These are phyloP conservation scores for Melampsora occidentalis DNA, from an alignment of 1,284 basidiomycete species.

Conservation along the genomic window DNA sequence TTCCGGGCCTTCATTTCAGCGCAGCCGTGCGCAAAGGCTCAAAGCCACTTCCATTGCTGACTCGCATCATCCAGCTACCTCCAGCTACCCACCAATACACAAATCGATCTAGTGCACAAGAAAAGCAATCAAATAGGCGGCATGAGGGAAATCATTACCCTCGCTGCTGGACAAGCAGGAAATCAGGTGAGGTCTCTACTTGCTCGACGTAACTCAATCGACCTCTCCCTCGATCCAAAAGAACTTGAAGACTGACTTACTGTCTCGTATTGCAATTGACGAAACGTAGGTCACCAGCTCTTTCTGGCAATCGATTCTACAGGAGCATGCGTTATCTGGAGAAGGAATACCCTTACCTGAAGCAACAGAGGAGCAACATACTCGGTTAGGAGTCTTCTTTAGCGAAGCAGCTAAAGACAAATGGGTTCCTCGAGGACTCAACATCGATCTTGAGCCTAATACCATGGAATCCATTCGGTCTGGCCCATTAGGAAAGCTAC, in stretches of 20 bases:
- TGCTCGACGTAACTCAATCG: slow-evolving; percentile 7
- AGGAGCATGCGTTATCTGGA: slow-evolving; percentile 71
- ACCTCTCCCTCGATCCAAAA: neutral
- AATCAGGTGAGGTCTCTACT: slow-evolving; percentile 59
- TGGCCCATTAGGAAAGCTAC: slow-evolving; percentile 52
- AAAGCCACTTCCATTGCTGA: no score
- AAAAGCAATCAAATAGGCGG: neutral
- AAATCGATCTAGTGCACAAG: no score
- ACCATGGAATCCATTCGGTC: slow-evolving; percentile 53
- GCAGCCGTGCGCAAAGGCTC: no score
- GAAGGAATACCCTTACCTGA: slow-evolving; percentile 62
- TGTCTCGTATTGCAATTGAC: neutral
- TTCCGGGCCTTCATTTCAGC: no score
- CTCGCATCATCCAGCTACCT: no score
- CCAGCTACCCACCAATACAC: no score
- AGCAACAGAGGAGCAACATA: slow-evolving; percentile 47
- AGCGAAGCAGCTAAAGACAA: slow-evolving; percentile 52
- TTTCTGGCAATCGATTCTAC: slow-evolving; percentile 75
- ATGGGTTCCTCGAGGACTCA: slow-evolving; percentile 50
- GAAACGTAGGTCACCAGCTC: slow-evolving; percentile 62
- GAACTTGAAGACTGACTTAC: neutral
- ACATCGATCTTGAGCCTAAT: slow-evolving; percentile 53
- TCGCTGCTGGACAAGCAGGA: slow-evolving; percentile 60
- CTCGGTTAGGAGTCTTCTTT: slow-evolving; percentile 53
- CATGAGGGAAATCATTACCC: slow-evolving; percentile 46